Base-by-base conservation (phyloP, 2,329 filamentous ascomycete species). In the Alternaria sp. region DNA sequence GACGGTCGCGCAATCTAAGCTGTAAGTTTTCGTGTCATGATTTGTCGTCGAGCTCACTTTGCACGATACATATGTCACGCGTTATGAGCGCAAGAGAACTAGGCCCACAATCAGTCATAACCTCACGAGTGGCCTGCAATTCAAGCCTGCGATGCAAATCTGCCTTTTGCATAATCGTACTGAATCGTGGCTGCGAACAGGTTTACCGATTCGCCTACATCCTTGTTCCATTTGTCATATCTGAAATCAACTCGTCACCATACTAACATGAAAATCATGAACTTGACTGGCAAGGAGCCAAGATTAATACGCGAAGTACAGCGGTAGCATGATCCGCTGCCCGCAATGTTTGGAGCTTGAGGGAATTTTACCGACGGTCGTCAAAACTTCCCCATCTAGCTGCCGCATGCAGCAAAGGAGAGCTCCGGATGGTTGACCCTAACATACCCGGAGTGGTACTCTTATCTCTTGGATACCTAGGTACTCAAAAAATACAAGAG, bases 221-320 rank as follows among this genome's bases (percentile, higher is more conserved):
- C 60, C 66, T 56, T 64, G 61, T 48, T 61, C 37, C 51, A 60
- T 58, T 44, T 40, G 51, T 56, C 56, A 62, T 63, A 28, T 50
- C 9, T 41, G 49, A 50, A 52, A 48, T 55, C 51, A 23, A 56
- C 24, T 60, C 44, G 41, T 58, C 51, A 61, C 45, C 34, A 59
- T 37, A 54, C 33, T 46, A 53, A 56, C 51, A 59, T 36, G 54
- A 51, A 50, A 37, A 60, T 21, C 54, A 40, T 23, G 48, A 54
- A 24, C 56, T 51, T 57, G 40, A 51, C 21, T 14, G 37, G n/a
- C 50, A 53, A 56, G 50, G 21, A 54, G 17, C 50, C 40, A 33
- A 54, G 44, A 50, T 37, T 57, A 37, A 50, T 58, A 59, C 54
- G 48, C 41, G 39, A 48, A 13, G 52, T 29, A 51, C 46, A 45